Evolutionary conservation across 1,284 basidiomycete genomes (phyloP), one percentile per base, ranked within the genome.

Genomic region (Sanguinoderma infundibulare): DNA sequence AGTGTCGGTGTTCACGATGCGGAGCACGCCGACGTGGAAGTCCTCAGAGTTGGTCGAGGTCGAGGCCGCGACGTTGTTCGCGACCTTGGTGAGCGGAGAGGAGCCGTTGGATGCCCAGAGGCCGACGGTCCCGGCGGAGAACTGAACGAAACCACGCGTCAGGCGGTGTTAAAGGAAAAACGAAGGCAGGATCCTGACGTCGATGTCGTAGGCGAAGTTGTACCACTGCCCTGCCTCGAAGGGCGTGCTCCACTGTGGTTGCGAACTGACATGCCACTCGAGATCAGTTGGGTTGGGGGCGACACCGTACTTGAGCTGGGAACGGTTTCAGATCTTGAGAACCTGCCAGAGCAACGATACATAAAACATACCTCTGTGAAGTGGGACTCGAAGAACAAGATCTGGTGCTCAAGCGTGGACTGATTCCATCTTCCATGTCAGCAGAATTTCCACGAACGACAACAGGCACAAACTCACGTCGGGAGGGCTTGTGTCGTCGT

Each of bases 171-270:
- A 6, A 14, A 32, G 5, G 14, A 38, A 34, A 17, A 22, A 14
- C 6, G 14, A 14, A 39, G 5, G 20, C 14, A 34, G 28, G 20
- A 42, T 22, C 74, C 81, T 66, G 55, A 83, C 83, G 68, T 87
- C 77, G 65, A 86, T 86, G 64, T 86, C 83, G 67, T 86, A 86
- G 28, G 85, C 85, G 68, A 87, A 86, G 78, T 87, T 87, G 77
- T 81, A 85, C 85, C 85, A 87, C 39, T 81, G 82, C 52, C 80
- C 82, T 9, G 85, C 77, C 14, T 75, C 78, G 72, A 84, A 84
- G 2, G 82, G 76, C 3, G 80, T 81, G 55, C 78, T 76, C 84
- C 84, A 87, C 67, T 86, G 78, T 44, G 78, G 74, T 28, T 77
- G 71, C 40, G 81, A 77, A 14, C 72, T 67, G 26, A 86, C 79